A percentile compares a stretch with the other conserved stretches of the same genome.
phyloP scores from a whole-genome alignment of 177 flowering plant genomes.

The Tripterygium wilfordii region DNA sequence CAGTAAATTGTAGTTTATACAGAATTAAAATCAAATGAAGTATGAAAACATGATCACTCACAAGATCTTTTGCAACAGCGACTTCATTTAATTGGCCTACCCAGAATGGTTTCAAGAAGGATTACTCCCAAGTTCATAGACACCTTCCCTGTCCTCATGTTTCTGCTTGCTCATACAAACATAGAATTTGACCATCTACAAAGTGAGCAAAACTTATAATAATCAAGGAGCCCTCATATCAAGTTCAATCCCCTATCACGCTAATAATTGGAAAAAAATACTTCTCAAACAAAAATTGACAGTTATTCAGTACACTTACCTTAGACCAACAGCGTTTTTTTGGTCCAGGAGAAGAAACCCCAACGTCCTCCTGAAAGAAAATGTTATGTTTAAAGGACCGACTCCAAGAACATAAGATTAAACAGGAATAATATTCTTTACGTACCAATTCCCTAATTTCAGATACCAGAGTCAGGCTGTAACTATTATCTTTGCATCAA shows the following conservation, averaged over 20 bases:
- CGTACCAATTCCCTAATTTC: slow-evolving; percentile 16
- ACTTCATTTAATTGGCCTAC: slow-evolving; percentile 28
- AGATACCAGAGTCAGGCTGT: slow-evolving; percentile 23
- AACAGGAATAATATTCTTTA: too few species aligned
- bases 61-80: slow-evolving; percentile 20
- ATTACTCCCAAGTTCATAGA: slow-evolving; percentile 31
- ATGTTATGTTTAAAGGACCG: too few species aligned
- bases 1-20: too few species aligned
- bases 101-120: slow-evolving; percentile 26
- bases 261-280: too few species aligned
- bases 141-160: slow-evolving; percentile 19
- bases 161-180: slow-evolving; percentile 17
- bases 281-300: too few species aligned
- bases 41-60: slow-evolving; percentile 8
- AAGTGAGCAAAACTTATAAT: too few species aligned
- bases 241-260: too few species aligned
- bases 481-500: slow-evolving; percentile 21
- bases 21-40: too few species aligned
- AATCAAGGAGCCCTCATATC: too few species aligned
- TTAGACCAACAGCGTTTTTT: slow-evolving; percentile 8
- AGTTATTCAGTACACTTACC: slow-evolving; percentile 6
- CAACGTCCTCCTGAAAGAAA: slow-evolving; percentile 24
- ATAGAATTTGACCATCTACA: too few species aligned
- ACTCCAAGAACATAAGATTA: too few species aligned
- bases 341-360: slow-evolving; percentile 3